Evolutionary conservation across 2,329 filamentous ascomycete species (phyloP).

Genomic region (Aspergillus pseudotamarii): DNA sequence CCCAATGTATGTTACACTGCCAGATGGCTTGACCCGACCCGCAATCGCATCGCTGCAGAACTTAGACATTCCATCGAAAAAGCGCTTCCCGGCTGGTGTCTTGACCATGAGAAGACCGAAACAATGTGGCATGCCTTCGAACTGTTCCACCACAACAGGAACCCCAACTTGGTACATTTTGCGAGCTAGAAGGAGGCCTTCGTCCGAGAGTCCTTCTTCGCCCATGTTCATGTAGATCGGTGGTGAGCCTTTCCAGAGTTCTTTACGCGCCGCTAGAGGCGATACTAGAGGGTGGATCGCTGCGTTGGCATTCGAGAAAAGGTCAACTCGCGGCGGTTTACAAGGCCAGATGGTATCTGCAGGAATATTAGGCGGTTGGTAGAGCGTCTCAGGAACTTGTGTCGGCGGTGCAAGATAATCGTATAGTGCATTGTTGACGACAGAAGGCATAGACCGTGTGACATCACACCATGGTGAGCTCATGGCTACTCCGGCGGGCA

Average conservation of each 20-base stretch:
- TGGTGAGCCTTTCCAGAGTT: conserved; percentile 45
- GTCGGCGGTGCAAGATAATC: conserved; percentile 44
- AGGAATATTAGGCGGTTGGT: conserved; percentile 30
- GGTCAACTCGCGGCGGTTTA: conserved; percentile 45
- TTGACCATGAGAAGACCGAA: conserved; percentile 60
- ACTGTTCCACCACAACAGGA: conserved; percentile 43
- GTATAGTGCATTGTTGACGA: conserved; percentile 38
- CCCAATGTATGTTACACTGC: conserved; percentile 35
- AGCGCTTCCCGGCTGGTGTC: conserved; percentile 52
- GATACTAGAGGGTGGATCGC: conserved; percentile 46
- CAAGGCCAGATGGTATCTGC: conserved; percentile 45
- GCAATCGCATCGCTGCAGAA: conserved; percentile 51
- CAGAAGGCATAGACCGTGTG: conserved; percentile 46
- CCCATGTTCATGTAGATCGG: conserved; percentile 46
- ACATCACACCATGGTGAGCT: conserved; percentile 49
- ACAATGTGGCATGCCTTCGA: conserved; percentile 52
- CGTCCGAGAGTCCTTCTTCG: conserved; percentile 47
- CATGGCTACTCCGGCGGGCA: conserved; percentile 44
- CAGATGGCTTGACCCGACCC: conserved; percentile 30
- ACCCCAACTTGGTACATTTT: conserved; percentile 42
- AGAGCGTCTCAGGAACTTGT: conserved; percentile 26
- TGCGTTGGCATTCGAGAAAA: conserved; percentile 43
- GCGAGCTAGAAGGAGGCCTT: conserved; percentile 43
- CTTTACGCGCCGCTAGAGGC: conserved; percentile 37
- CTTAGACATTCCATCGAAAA: conserved; percentile 57